Evolutionary conservation across 164 flowering plant species (phyloP).

Genomic region (Sedum album): DNA sequence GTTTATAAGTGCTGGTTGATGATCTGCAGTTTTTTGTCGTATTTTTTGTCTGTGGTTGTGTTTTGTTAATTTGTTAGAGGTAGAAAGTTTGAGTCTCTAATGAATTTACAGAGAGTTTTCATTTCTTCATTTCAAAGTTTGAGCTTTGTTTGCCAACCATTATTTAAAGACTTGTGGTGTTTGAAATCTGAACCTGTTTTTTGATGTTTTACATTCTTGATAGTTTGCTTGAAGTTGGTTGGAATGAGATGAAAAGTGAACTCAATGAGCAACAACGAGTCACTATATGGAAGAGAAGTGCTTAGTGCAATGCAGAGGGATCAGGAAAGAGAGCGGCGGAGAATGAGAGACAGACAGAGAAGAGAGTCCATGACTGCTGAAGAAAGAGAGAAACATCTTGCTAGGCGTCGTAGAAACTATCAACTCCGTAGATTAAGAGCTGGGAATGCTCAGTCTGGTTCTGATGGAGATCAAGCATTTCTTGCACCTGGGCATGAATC

Average conservation of each 20-base stretch:
- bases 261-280: slow-evolving; percentile 5
- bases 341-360: slow-evolving; percentile 41
- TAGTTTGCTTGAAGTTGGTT: not conserved
- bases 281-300: not conserved
- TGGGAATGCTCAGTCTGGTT: slow-evolving; percentile 10
- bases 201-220: not conserved
- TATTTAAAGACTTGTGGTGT: not conserved
- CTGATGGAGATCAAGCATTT: slow-evolving; percentile 12
- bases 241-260: not conserved
- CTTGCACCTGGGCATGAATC: not conserved
- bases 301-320: slow-evolving; percentile 26
- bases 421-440: slow-evolving; percentile 34
- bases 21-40: not conserved
- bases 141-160: not conserved
- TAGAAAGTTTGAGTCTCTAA: not conserved
- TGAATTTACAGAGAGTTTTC: not conserved
- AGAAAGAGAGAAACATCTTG: slow-evolving; percentile 48
- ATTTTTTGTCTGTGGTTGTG: not conserved
- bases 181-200: too few relatives aligned
- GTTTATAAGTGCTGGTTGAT: not conserved
- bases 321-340: slow-evolving; percentile 39
- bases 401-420: slow-evolving; percentile 51
- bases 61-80: not conserved
- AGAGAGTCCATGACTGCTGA: slow-evolving; percentile 44
- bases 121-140: not conserved